phyloP scores from a whole-genome alignment of 2,329 filamentous ascomycete genomes.

The Ceratocystis alfenasii region DNA sequence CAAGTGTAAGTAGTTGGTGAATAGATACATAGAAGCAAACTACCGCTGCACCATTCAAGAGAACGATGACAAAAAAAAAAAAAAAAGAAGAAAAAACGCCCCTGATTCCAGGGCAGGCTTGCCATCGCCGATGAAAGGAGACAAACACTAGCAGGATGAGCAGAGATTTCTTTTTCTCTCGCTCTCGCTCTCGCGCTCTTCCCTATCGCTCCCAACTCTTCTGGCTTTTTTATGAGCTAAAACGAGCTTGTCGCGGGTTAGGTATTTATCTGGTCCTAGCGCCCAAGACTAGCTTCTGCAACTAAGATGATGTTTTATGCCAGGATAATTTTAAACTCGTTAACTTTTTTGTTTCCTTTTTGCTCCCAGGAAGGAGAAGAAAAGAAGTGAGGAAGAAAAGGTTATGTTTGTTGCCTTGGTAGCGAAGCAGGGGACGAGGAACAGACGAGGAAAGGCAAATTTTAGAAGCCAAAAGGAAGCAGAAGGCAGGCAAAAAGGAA shows the following conservation, averaged over 20 bases:
- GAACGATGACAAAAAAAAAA: not conserved
- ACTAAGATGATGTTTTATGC: conserved; percentile 10
- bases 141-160: not conserved
- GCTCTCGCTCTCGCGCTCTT: not conserved
- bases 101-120: not conserved
- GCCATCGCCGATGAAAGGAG: not conserved
- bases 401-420: not conserved
- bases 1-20: not conserved
- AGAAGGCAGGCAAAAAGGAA: not conserved
- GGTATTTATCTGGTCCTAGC: conserved; percentile 9
- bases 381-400: too few species aligned
- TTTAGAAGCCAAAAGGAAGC: not conserved
- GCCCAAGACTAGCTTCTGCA: not conserved
- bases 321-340: not conserved
- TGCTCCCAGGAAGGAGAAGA: not conserved
- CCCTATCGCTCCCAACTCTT: not conserved
- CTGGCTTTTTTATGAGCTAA: not conserved
- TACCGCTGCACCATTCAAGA: not conserved
- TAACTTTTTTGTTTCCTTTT: not conserved
- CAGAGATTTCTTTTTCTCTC: conserved; percentile 2
- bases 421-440: not conserved
- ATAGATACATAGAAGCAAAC: not conserved
- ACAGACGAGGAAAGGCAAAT: not conserved
- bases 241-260: conserved; percentile 1
- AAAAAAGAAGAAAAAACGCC: not conserved